Base-by-base conservation (phyloP, 352 stramenopile genomes). In the Lagenidium giganteum region DNA sequence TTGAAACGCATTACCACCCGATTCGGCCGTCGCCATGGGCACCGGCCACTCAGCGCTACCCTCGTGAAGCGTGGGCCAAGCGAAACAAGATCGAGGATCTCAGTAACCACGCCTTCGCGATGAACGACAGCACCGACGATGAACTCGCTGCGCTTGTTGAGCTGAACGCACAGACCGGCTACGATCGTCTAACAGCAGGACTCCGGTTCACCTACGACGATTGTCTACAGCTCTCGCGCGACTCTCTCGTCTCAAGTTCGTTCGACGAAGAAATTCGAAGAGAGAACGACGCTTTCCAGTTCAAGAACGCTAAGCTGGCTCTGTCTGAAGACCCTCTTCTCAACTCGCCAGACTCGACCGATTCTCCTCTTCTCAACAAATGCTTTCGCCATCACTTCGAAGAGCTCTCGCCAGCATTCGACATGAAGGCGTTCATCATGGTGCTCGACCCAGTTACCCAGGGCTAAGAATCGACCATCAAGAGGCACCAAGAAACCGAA, bases 351-450 rank as follows among this genome's bases (percentile, higher is more conserved):
- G 67, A 78, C 45, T 54, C 51, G 14, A 41, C 34, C 25, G 51
- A 61, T 29, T 41, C 44, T 23, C 42, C 36, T 16, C 32, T 59
- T 14, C 16, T 39, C 6, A 16, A 55, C 53, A 62, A 35, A 63
- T 74, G 39, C 21, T 67, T 41, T 57, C 33, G 50, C 38, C 17
- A 64, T 22, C 42, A 54, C 43, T 28, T 55, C 56, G 20, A 53
- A 36, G 26, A 45, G 53, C 20, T 55, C 38, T 31, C 25, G 17
- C 18, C 49, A 42, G 52, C 42, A 35, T 74, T 76, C 45, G 68
- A 80, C 56, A 61, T 80, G 55, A 66, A 51, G 24, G 40, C 64
- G 4, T 75, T 79, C 51, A 64, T 67, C 36, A 58, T 67, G 51
- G 53, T 80, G 43, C 41, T 61, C 16, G 46, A 61, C 42, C 39